Evolutionary conservation across 2,329 filamentous ascomycete genomes (phyloP), one percentile per base, ranked within the genome.

Genomic region (Ophiostoma australiae): DNA sequence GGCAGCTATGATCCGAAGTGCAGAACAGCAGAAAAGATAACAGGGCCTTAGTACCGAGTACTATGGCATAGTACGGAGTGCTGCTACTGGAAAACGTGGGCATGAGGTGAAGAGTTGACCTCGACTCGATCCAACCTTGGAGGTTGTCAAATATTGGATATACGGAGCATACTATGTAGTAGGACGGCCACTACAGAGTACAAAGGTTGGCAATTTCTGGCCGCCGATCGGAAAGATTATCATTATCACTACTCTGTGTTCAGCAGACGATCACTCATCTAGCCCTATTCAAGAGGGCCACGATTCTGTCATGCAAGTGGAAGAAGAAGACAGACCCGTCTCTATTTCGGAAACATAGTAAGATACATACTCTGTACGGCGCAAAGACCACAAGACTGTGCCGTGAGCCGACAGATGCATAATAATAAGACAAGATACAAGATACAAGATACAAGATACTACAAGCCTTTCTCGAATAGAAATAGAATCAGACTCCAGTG

Each of bases 231-330:
- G n/a, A 20, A 20, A 63, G 58, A 33, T 17, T 31, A 33, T 23
- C 63, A 33, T 17, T 63, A 48, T 48, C 44, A 48, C 44, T 48
- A 48, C 20, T 20, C 44, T 17, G 41, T 6, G 4, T 31, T 6
- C 55, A 31, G 58, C 23, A 31, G 58, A 61, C 58, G 58, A 63
- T 63, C 58, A 11, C 8, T 58, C 10, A 23, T 58, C 27, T 23
- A 58, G 52, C 23, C 52, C 52, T 58, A 58, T 58, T 63, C 15
- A 33, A 63, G 58, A 63, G 58, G 52, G 23, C 58, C 58, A 7
- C 58, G 58, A 63, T 63, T 63, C 5, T 61, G 55, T 61, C 55
- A 61, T 61, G 13, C 11, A 63, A 63, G 58, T 63, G 27, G 58
- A 33, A 31, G 58, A 63, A 31, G 27, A 33, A 17, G 58, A 13